phyloP scores from a whole-genome alignment of 768 basidiomycete genomes.

The Termitomyces sp. region DNA sequence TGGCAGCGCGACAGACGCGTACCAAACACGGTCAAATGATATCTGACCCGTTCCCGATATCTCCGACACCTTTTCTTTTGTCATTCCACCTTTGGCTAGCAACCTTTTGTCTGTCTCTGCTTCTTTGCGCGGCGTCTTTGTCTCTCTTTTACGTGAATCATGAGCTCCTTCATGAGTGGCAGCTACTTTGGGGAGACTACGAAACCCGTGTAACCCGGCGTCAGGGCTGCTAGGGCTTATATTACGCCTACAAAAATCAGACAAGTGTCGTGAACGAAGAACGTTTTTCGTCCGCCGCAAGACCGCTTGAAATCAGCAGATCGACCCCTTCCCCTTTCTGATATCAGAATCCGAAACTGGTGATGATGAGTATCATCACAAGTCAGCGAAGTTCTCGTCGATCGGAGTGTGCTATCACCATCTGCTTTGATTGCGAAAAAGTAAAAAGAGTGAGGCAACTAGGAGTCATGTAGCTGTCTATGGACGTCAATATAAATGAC shows the following conservation, averaged over 20 bases:
- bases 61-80: neutral
- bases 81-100: neutral
- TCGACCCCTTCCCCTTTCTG: neutral
- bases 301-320: neutral
- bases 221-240: neutral
- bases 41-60: neutral
- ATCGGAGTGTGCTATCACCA: neutral
- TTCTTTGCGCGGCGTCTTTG: neutral
- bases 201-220: neutral
- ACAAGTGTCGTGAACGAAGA: neutral
- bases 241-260: neutral
- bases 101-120: neutral
- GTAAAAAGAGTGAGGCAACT: neutral
- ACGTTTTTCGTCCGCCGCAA: conserved; percentile 2
- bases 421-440: neutral
- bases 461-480: neutral
- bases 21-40: conserved; percentile 15
- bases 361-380: neutral
- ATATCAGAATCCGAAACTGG: neutral
- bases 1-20: conserved; percentile 14
- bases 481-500: neutral
- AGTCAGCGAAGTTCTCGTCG: neutral
- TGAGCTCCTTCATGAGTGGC: neutral
- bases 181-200: neutral
- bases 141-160: neutral